These are phyloP conservation scores for Microascus cirrosus DNA, from an alignment of 2,329 filamentous ascomycete genomes.

Conservation along the genomic window DNA sequence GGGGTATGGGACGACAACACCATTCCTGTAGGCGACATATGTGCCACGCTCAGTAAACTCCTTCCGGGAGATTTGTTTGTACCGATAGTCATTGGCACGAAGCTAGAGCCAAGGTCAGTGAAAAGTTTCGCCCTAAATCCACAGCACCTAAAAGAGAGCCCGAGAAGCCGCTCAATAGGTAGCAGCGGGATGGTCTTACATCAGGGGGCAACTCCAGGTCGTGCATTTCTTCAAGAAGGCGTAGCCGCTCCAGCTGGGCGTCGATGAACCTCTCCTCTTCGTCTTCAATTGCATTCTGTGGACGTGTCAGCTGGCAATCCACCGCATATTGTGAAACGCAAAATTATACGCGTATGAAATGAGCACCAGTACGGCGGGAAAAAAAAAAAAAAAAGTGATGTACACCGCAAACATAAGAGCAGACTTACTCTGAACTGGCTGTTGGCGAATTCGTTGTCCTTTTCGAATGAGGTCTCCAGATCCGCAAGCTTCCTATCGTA, in stretches of 20 bases:
- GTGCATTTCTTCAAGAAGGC: constrained; percentile 30
- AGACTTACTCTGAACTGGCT: constrained; percentile 13
- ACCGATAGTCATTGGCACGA: constrained; percentile 31
- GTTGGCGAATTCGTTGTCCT: constrained; percentile 6
- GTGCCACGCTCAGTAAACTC: constrained; percentile 31
- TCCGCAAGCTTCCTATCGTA: constrained; percentile 13
- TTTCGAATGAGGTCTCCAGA: constrained; percentile 8
- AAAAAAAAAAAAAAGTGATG: not conserved
- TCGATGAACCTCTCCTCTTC: constrained; percentile 29
- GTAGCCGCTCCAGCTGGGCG: constrained; percentile 31
- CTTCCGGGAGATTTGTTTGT: constrained; percentile 30
- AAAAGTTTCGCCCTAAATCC: constrained; percentile 3
- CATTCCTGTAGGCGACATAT: constrained; percentile 24
- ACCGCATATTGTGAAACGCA: not conserved
- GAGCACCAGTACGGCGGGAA: not conserved
- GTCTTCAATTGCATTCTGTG: constrained; percentile 25
- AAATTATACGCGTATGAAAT: not conserved
- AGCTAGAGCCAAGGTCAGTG: constrained; percentile 18
- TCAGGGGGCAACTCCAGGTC: constrained; percentile 33
- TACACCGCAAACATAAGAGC: not conserved
- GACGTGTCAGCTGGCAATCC: not conserved
- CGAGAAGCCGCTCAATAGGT: constrained; percentile 11
- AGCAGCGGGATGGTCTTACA: constrained; percentile 23
- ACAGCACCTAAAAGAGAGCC: constrained; percentile 2
- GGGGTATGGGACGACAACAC: constrained; percentile 33